Conservation (phyloP, 208 protist genomes). For the Strigomonas galati region DNA sequence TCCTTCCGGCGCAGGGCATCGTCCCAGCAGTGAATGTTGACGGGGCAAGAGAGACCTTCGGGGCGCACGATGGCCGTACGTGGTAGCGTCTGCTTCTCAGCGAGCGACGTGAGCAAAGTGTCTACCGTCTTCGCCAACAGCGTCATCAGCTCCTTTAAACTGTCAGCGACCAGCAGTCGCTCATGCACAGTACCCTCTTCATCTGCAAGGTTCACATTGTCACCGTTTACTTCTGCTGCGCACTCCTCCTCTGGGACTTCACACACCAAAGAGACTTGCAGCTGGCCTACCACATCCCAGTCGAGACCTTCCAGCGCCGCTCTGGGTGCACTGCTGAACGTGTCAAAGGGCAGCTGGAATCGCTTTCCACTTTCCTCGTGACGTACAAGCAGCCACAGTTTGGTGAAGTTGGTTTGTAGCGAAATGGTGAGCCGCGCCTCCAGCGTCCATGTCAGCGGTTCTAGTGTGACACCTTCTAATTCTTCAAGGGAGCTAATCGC, state of each 20-base stretch:
- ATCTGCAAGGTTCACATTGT: neutral
- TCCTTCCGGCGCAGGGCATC: constrained; percentile 35
- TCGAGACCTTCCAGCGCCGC: neutral
- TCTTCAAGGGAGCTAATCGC: neutral
- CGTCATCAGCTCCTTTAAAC: constrained; percentile 25
- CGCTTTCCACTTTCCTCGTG: neutral
- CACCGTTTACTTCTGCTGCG: neutral
- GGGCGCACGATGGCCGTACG: constrained; percentile 60
- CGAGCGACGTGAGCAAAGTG: constrained; percentile 17
- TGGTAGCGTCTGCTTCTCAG: neutral
- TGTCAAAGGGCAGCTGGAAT: neutral
- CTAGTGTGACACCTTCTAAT: neutral
- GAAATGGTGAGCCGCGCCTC: neutral
- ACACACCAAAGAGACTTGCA: neutral
- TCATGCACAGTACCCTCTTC: constrained; percentile 15
- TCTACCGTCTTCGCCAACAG: constrained; percentile 26
- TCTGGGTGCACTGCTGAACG: neutral
- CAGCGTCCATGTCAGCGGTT: neutral
- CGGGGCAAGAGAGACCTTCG: constrained; percentile 31
- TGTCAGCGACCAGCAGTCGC: constrained; percentile 48
- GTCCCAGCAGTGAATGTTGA: constrained; percentile 54
- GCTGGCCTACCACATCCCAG: neutral
- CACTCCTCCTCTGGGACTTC: neutral
- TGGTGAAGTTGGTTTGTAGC: neutral
- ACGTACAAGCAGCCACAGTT: neutral